A percentile compares a stretch with the other conserved stretches of the same genome.
Evolutionary conservation across 1,284 basidiomycete species (phyloP).

Genomic region (Pseudozyma tsukubaensis): DNA sequence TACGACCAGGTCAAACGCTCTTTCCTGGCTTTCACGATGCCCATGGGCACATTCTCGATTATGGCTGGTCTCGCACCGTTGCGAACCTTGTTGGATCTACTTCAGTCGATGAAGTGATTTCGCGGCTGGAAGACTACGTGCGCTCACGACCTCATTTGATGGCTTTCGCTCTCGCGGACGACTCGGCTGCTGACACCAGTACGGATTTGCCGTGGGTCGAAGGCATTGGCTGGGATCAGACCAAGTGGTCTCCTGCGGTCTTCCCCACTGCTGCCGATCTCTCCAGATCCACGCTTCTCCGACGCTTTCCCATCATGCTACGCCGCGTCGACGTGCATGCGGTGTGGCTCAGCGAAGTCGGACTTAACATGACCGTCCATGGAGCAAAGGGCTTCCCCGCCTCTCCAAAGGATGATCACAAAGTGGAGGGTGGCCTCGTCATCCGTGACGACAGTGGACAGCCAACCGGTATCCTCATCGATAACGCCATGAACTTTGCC

Average conservation of each 20-base stretch:
- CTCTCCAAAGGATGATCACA: slow-evolving; percentile 50
- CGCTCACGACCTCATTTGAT: slow-evolving; percentile 29
- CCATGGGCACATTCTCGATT: slow-evolving; percentile 63
- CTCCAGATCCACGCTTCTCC: slow-evolving; percentile 70
- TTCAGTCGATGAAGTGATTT: slow-evolving; percentile 45
- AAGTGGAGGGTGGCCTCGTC: slow-evolving; percentile 81
- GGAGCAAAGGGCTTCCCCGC: slow-evolving; percentile 66
- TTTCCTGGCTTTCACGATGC: slow-evolving; percentile 62
- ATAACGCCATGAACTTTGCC: slow-evolving; percentile 64
- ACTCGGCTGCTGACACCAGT: neutral
- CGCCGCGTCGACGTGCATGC: slow-evolving; percentile 80
- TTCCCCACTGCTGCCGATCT: slow-evolving; percentile 79
- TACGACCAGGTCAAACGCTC: slow-evolving; percentile 30
- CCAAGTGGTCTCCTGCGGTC: slow-evolving; percentile 66
- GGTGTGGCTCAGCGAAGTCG: slow-evolving; percentile 80
- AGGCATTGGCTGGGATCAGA: slow-evolving; percentile 95
- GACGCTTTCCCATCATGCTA: slow-evolving; percentile 29
- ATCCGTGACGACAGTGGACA: slow-evolving; percentile 75
- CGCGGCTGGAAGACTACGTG: slow-evolving; percentile 50
- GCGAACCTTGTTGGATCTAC: slow-evolving; percentile 55
- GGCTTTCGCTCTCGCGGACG: slow-evolving; percentile 14
- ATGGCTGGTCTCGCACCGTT: slow-evolving; percentile 53
- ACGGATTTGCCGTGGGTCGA: slow-evolving; percentile 75
- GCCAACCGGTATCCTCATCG: slow-evolving; percentile 76
- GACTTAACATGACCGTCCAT: slow-evolving; percentile 70